Percentiles rank a stretch among this genome's conserved stretches.
These are phyloP conservation scores for Mariannaea sp. DNA, from an alignment of 2,329 filamentous ascomycete genomes.

Conservation along the genomic window DNA sequence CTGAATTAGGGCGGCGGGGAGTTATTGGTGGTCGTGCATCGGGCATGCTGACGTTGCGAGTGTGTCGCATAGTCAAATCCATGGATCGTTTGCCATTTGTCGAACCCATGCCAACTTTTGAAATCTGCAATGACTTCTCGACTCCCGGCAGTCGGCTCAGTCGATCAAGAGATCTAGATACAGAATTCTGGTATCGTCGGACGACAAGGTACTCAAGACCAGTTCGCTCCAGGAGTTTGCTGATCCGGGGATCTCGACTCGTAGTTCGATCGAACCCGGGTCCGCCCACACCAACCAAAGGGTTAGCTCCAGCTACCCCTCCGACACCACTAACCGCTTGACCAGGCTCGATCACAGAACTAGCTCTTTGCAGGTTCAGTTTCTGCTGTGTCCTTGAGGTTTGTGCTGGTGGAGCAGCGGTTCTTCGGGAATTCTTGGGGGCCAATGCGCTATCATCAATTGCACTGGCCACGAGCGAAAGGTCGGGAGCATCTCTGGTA, in stretches of 20 bases:
- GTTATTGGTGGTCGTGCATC: constrained; percentile 40
- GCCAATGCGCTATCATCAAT: constrained; percentile 53
- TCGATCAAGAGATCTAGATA: constrained; percentile 63
- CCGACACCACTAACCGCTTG: constrained; percentile 47
- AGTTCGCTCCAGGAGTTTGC: constrained; percentile 69
- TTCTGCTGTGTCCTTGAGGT: constrained; percentile 76
- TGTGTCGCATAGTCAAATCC: constrained; percentile 42
- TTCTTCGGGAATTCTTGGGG: constrained; percentile 49
- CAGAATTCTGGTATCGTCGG: constrained; percentile 71
- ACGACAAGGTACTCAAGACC: constrained; percentile 77
- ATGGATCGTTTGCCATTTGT: constrained; percentile 44
- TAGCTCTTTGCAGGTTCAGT: constrained; percentile 73
- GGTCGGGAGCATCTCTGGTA: constrained; percentile 33
- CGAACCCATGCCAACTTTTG: constrained; percentile 46
- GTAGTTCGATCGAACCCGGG: constrained; percentile 57
- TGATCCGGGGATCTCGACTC: constrained; percentile 64
- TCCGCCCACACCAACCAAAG: constrained; percentile 58
- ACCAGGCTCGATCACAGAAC: constrained; percentile 70
- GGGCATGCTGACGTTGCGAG: constrained; percentile 48
- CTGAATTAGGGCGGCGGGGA: constrained; percentile 43
- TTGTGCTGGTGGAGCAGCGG: constrained; percentile 52
- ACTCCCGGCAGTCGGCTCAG: constrained; percentile 54
- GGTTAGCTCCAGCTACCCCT: constrained; percentile 50
- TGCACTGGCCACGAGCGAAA: constrained; percentile 37
- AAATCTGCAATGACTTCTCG: constrained; percentile 56